These are phyloP conservation scores for Penicillium robsamsonii DNA, from an alignment of 495 filamentous ascomycete genomes.

Conservation along the genomic window DNA sequence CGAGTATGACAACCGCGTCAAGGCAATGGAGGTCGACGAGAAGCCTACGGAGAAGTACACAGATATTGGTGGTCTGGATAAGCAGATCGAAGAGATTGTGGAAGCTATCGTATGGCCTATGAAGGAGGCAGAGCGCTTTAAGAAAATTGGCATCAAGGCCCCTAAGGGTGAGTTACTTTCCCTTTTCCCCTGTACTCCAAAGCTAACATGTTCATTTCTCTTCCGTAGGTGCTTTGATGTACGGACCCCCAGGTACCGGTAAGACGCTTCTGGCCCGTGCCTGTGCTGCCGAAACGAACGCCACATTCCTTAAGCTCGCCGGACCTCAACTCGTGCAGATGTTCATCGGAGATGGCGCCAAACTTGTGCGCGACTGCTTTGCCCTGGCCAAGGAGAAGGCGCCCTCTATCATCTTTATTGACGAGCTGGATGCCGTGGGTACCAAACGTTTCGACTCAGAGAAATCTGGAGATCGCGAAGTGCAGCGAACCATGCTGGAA, in stretches of 20 bases:
- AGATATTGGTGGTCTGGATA: conserved; percentile 95
- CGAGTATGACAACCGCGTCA: conserved; percentile 99
- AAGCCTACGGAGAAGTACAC: conserved; percentile 99
- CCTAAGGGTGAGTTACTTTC: conserved; percentile 75
- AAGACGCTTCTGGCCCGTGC: conserved; percentile 97
- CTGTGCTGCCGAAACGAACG: conserved; percentile 96
- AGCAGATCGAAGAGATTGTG: conserved; percentile 99
- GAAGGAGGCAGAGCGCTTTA: conserved; percentile 98
- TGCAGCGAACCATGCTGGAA: conserved; percentile 98
- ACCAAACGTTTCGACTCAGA: conserved; percentile 99
- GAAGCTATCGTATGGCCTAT: conserved; percentile 99
- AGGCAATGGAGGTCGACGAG: conserved; percentile 99
- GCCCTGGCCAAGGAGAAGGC: conserved; percentile 98
- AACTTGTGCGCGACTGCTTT: conserved; percentile 96
- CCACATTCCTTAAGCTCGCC: conserved; percentile 98
- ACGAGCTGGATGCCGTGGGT: conserved; percentile 94
- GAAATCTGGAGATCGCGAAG: conserved; percentile 96
- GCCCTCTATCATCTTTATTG: conserved; percentile 98
- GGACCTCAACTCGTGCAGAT: conserved; percentile 99
- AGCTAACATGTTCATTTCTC: conserved; percentile 19
- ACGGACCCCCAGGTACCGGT: conserved; percentile 92
- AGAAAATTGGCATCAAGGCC: conserved; percentile 99
- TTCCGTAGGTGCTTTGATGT: conserved; percentile 85
- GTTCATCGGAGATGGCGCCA: conserved; percentile 99
- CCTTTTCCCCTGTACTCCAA: background rate